Conservation (phyloP, 768 basidiomycete genomes). For the Psilocybe tampanensis region DNA sequence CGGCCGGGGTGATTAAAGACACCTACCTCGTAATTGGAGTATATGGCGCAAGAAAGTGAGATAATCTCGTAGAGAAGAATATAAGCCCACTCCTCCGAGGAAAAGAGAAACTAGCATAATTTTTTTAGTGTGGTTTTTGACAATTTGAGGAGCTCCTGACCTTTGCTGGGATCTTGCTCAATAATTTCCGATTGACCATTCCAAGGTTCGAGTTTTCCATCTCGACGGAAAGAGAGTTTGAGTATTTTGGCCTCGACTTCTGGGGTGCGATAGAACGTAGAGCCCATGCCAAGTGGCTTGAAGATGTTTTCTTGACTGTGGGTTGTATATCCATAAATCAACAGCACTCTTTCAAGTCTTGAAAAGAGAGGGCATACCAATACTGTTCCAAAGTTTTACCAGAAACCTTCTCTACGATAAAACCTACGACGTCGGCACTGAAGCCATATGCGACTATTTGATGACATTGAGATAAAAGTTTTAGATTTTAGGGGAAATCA, state of each 20-base stretch:
- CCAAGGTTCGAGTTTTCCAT: slow-evolving; percentile 22
- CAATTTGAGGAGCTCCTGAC: slow-evolving; percentile 8
- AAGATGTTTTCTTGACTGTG: slow-evolving; percentile 34
- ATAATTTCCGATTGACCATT: slow-evolving; percentile 21
- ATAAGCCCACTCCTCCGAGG: slow-evolving; percentile 32
- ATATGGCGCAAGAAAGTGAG: slow-evolving; percentile 33
- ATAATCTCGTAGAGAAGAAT: slow-evolving; percentile 30
- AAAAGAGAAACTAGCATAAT: slow-evolving; percentile 18
- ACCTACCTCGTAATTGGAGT: slow-evolving; percentile 30
- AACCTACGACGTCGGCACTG: slow-evolving; percentile 28
- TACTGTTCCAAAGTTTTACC: slow-evolving; percentile 29
- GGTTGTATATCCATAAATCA: neutral
- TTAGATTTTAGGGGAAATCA: neutral
- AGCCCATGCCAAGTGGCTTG: slow-evolving; percentile 28
- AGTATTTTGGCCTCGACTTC: slow-evolving; percentile 22
- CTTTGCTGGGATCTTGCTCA: slow-evolving; percentile 28
- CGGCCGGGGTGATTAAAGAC: no score
- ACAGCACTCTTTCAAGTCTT: neutral
- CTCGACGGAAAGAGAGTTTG: slow-evolving; percentile 23
- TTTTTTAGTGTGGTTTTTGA: neutral
- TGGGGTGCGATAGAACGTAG: slow-evolving; percentile 30
- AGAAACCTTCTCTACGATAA: slow-evolving; percentile 28
- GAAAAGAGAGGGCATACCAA: slow-evolving; percentile 20
- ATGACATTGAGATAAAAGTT: no score
- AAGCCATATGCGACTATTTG: slow-evolving; percentile 34